Percentiles rank a stretch among this genome's conserved stretches.
These are phyloP conservation scores for Penicillium bovifimosum DNA, from an alignment of 495 filamentous ascomycete genomes.

Conservation along the genomic window DNA sequence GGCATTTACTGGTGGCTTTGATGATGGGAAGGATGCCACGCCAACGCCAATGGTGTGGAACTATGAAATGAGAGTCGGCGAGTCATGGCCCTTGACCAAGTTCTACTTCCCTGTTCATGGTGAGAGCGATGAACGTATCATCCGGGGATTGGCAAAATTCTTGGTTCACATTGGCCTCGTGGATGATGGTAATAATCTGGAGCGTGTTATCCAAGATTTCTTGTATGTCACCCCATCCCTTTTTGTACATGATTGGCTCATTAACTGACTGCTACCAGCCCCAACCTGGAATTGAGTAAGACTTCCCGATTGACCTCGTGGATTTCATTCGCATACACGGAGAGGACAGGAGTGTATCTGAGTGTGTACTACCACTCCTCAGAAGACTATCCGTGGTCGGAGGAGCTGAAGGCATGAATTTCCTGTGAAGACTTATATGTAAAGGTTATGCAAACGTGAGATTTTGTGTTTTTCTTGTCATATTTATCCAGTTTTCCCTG, in stretches of 20 bases:
- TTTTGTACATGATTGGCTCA: no score
- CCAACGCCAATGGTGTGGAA: conserved; percentile 10
- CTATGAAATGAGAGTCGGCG: conserved; percentile 8
- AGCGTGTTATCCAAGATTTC: background rate
- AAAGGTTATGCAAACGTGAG: no score
- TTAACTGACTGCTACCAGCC: conserved; percentile 1
- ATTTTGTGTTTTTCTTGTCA: no score
- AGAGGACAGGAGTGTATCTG: conserved; percentile 16
- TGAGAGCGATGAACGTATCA: conserved; percentile 2
- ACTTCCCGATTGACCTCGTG: conserved; percentile 7
- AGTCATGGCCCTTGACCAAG: conserved; percentile 3
- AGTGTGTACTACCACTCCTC: conserved; percentile 17
- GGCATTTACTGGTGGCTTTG: conserved; percentile 4
- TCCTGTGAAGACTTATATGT: no score
- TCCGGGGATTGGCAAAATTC: conserved; percentile 2
- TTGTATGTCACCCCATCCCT: background rate
- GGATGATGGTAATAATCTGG: background rate
- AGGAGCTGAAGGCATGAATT: no score
- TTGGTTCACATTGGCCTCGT: background rate
- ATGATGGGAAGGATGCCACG: conserved; percentile 3
- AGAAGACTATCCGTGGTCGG: no score
- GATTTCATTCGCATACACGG: conserved; percentile 18
- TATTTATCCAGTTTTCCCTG: no score
- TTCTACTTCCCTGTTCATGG: conserved; percentile 15
- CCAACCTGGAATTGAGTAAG: conserved; percentile 1